Evolutionary conservation across 345 rosid species (phyloP), one percentile per base, ranked within the genome.

Genomic region (Melaleuca alternifolia): DNA sequence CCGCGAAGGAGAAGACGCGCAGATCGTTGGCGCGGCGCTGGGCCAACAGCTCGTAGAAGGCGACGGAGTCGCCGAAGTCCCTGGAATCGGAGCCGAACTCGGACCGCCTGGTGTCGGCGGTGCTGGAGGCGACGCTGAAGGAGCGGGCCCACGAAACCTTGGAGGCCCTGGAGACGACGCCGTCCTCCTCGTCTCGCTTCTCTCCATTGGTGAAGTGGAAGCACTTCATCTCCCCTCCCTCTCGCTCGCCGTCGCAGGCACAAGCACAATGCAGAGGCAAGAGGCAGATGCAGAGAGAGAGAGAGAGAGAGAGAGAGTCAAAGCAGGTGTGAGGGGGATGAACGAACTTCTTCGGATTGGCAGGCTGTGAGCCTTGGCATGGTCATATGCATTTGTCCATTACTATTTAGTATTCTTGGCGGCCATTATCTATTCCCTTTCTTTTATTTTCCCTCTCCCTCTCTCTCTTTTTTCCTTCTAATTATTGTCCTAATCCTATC

Each of bases 91-190:
- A 94, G 90, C 94, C 98, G 88, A 96, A 93, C 94, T 96, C 98
- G 15, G 95, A 96, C n/a, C 96, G 89, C 86, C 98, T 90, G n/a
- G 97, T 94, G 89, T 93, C 96, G n/a, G 91, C 84, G 65, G 85
- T 94, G 28, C 94, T 91, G 6, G 97, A 97, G 7, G 98, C 99
- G n/a, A 97, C 93, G 89, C 99, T 97, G 62, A 96, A 86, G 50
- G 99, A 96, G 18, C 98, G 93, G 6, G 98, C 96, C 99, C 98
- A 97, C 1, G 99, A 95, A 85, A 94, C 92, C 87, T 92, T 93
- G 14, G 98, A 94, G 52, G 89, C 85, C 85, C 94, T 87, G 1
- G 96, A 94, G 85, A 77, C 89, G 61, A 76, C 85, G 84, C 65
- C 89, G 44, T 85, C 94, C 79, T 87, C 89, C 30, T 85, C 95